These are phyloP conservation scores for Naganishia vaughanmartiniae DNA, from an alignment of 768 basidiomycete genomes.

Conservation along the genomic window DNA sequence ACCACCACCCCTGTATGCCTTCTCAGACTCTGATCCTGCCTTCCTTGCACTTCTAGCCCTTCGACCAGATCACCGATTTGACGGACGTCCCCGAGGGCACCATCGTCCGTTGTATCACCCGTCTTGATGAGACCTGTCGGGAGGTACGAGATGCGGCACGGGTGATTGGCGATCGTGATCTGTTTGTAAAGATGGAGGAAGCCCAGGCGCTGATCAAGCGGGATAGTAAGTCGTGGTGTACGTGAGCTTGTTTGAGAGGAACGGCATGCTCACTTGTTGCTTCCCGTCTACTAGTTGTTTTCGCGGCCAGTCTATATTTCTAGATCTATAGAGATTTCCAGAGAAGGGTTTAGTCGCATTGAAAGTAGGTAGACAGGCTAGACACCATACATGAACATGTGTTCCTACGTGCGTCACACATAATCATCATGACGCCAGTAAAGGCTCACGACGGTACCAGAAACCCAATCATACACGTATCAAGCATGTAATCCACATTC, in stretches of 20 bases:
- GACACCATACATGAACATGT: neutral
- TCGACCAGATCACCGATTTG: slow-evolving; percentile 84
- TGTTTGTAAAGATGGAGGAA: slow-evolving; percentile 98
- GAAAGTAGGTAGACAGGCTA: neutral
- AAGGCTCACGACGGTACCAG: slow-evolving; percentile 56
- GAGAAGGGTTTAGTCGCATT: neutral
- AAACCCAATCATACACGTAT: slow-evolving; percentile 86
- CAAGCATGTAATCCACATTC: slow-evolving; percentile 92
- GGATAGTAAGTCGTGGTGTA: slow-evolving; percentile 69
- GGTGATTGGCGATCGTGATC: slow-evolving; percentile 89
- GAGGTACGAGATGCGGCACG: slow-evolving; percentile 96
- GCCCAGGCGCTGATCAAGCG: slow-evolving; percentile 89
- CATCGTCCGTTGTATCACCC: slow-evolving; percentile 91
- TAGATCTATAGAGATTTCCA: neutral
- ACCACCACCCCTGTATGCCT: neutral
- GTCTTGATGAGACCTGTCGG: slow-evolving; percentile 92
- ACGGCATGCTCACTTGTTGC: neutral
- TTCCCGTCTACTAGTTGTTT: slow-evolving; percentile 40
- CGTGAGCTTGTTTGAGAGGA: neutral
- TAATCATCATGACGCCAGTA: neutral
- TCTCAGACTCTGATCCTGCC: neutral
- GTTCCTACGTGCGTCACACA: neutral
- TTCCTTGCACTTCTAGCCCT: slow-evolving; percentile 62
- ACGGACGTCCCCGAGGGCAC: slow-evolving; percentile 97
- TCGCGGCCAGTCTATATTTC: slow-evolving; percentile 45